These are phyloP conservation scores for Trypanosoma caninum DNA, from an alignment of 208 protist genomes.

Conservation along the genomic window DNA sequence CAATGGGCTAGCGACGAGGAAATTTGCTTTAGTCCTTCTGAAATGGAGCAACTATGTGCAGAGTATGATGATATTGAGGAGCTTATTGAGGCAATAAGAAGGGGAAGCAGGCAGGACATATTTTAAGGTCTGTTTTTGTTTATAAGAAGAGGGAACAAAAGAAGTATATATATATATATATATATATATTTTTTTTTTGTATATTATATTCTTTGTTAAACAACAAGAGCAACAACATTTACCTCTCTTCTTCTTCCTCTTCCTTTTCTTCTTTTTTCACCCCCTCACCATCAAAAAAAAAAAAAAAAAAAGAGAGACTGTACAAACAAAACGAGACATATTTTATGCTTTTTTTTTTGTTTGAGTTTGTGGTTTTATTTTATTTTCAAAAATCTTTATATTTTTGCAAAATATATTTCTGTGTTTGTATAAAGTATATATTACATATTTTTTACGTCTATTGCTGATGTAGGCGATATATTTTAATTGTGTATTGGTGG, in stretches of 20 bases:
- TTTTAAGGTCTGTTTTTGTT: slow-evolving; percentile 30
- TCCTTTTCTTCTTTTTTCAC: background rate
- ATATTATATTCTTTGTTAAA: background rate
- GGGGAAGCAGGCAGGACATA: slow-evolving; percentile 46
- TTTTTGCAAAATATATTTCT: too few species aligned
- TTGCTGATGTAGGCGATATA: too few species aligned
- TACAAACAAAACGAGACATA: too few species aligned
- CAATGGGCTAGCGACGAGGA: background rate
- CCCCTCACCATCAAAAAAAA: background rate
- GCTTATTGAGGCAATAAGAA: slow-evolving; percentile 45
- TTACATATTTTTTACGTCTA: too few species aligned
- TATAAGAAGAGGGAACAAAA: background rate
- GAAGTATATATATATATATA: background rate
- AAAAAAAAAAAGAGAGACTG: background rate
- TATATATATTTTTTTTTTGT: background rate
- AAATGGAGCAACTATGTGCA: slow-evolving; percentile 86
- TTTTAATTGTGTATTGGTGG: too few species aligned
- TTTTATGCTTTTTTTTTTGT: background rate
- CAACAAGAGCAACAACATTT: background rate
- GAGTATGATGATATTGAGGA: slow-evolving; percentile 76
- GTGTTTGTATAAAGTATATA: too few species aligned
- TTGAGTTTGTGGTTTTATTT: background rate
- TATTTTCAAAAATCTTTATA: background rate
- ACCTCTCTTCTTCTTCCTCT: background rate
- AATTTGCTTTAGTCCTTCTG: slow-evolving; percentile 66